Base-by-base conservation (phyloP, 192 early-diverging fungal species). In the Phycomyces nitens region DNA sequence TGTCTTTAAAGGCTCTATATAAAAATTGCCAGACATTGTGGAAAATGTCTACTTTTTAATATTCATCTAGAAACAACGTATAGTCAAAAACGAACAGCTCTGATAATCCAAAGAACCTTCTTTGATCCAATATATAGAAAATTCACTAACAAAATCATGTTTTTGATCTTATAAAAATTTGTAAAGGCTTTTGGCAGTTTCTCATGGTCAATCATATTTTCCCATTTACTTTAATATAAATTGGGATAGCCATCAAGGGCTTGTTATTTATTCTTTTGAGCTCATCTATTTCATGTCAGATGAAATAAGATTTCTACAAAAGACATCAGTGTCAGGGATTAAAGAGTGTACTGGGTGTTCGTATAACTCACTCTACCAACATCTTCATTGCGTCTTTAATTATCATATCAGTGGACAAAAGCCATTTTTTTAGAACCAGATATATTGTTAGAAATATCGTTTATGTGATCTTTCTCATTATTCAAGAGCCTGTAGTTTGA, bases 221-320 rank as follows among this genome's bases (percentile, higher is more conserved):
- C 42, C 22, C 8, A 58, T 2, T 5, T 58, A 58, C 6, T 58
- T 21, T 42, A 42, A 1, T 4, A 58, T 5, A 1, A 42, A n/a
- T 41, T 58, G 10, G 42, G 15, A 20, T 6, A 58, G 15, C 27
- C 4, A 6, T 42, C 39, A 21, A 22, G 42, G 22, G 2, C 12
- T 3, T 22, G 39, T 41, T 10, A 42, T 21, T 3, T 22, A 40
- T 42, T 58, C 8, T 10, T 42, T 42, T 42, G 14, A 59, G 43
- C 21, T 59, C 58, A 47, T 59, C 26, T 34, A 59, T 15, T 23
- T 59, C 58, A 1, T 5, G 22, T 5, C 11, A 14, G 3, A 43
- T 47, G 21, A 59, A 59, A 15, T 44, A 59, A 11, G 10, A 8
- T 27, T 59, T 59, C 58, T 23, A 59, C 5, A 59, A 26, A 49